Evolutionary conservation across 495 filamentous ascomycete species (phyloP), one percentile per base, ranked within the genome.

Genomic region (Penicillium argentinense): DNA sequence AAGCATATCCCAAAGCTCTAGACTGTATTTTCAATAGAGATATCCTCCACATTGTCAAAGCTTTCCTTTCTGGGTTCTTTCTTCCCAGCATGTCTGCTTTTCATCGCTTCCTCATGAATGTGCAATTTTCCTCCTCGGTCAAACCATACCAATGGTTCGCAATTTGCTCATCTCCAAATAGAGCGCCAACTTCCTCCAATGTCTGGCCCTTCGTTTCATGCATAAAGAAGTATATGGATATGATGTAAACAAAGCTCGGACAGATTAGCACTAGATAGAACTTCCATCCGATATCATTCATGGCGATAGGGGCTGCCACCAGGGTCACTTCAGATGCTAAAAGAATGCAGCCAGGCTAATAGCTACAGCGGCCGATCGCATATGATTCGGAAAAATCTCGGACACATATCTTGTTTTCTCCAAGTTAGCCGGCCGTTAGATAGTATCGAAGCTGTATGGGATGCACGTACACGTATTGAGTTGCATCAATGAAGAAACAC

Each of bases 401-500:
- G 62, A 46, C 7, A n/a, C n/a, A n/a, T n/a, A n/a, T n/a, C n/a
- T n/a, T n/a, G n/a, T n/a, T n/a, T n/a, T n/a, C n/a, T n/a, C n/a
- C n/a, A n/a, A n/a, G n/a, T n/a, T n/a, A n/a, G n/a, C n/a, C n/a
- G n/a, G n/a, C n/a, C n/a, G n/a, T n/a, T n/a, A n/a, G n/a, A n/a
- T n/a, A n/a, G n/a, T n/a, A n/a, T n/a, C n/a, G n/a, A n/a, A n/a
- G n/a, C n/a, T n/a, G n/a, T n/a, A n/a, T n/a, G n/a, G n/a, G n/a
- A n/a, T n/a, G n/a, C n/a, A 70, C 32, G 34, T 74, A 74, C 11
- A 74, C 51, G 43, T 68, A 74, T 33, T 68, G 68, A 8, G 68
- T 64, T 1, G 71, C 61, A 47, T 73, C 70, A 3, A 73, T 52
- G 50, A 62, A 69, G 49, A 62, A 64, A 36, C 51, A 68, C 60